Evolutionary conservation across 345 rosid genomes (phyloP).

Genomic region (Melaleuca alternifolia): DNA sequence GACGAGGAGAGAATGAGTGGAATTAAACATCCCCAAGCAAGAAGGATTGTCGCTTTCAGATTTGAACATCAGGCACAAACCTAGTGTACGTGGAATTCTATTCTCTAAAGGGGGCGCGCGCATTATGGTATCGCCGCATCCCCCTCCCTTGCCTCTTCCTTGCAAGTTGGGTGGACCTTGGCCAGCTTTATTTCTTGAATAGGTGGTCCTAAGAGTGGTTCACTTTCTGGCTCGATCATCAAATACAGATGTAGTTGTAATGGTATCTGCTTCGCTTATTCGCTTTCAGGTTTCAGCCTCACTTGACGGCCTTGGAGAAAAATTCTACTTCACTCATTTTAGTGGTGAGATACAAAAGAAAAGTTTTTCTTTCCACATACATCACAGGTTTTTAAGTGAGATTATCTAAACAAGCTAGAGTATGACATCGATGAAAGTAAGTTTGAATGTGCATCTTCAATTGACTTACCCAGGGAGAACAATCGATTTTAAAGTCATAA

Average conservation of each 20-base stretch:
- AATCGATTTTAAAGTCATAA: not conserved
- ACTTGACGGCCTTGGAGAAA: not conserved
- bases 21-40: not conserved
- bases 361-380: not conserved
- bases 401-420: not conserved
- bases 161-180: not conserved
- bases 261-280: not conserved
- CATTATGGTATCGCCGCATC: not conserved
- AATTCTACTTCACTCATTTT: not conserved
- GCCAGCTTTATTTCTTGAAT: not conserved
- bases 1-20: not conserved
- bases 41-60: not conserved
- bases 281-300: not conserved
- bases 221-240: not conserved
- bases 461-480: not conserved
- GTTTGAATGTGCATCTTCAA: not conserved
- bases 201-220: not conserved
- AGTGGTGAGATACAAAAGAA: not conserved
- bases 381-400: not conserved
- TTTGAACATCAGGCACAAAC: not conserved
- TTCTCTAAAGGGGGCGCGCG: not conserved
- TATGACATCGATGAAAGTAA: not conserved
- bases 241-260: not conserved
- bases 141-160: not conserved
- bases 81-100: not conserved